These are phyloP conservation scores for Dactylellina parvicollis DNA, from an alignment of 2,329 filamentous ascomycete species.

Conservation along the genomic window DNA sequence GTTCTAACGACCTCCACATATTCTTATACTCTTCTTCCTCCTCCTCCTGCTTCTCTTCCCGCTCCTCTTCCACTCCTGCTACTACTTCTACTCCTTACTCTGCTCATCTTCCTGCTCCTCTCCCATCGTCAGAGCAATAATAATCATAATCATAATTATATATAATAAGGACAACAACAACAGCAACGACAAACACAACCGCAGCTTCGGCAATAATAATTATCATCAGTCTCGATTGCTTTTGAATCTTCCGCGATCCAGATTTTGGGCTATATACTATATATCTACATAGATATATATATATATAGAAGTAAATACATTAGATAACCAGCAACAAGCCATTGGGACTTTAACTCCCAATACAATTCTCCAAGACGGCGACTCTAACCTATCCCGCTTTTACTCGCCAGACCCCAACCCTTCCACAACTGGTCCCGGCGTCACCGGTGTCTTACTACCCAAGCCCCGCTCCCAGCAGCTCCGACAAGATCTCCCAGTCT, in stretches of 20 bases:
- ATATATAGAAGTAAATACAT: background rate
- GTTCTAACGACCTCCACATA: conserved; percentile 25
- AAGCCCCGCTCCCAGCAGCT: conserved; percentile 47
- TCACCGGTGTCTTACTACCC: conserved; percentile 50
- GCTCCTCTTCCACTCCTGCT: background rate
- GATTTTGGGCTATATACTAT: background rate
- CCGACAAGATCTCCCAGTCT: conserved; percentile 34
- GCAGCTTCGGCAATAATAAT: no score
- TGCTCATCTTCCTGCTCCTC: background rate
- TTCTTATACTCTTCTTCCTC: background rate
- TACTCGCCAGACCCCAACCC: conserved; percentile 43
- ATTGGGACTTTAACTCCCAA: conserved; percentile 54
- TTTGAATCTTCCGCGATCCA: no score
- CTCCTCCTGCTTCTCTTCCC: background rate
- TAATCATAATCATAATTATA: no score
- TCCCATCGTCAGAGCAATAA: no score
- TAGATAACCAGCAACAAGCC: conserved; percentile 10
- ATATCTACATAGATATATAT: background rate
- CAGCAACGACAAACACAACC: no score
- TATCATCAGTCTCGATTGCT: no score
- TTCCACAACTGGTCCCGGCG: conserved; percentile 51
- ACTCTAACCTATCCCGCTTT: conserved; percentile 47
- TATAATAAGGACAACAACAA: no score
- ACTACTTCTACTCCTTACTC: background rate
- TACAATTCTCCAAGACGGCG: conserved; percentile 49